Conservation (phyloP, 2,329 filamentous ascomycete genomes). For the Metarhizium brunneum region DNA sequence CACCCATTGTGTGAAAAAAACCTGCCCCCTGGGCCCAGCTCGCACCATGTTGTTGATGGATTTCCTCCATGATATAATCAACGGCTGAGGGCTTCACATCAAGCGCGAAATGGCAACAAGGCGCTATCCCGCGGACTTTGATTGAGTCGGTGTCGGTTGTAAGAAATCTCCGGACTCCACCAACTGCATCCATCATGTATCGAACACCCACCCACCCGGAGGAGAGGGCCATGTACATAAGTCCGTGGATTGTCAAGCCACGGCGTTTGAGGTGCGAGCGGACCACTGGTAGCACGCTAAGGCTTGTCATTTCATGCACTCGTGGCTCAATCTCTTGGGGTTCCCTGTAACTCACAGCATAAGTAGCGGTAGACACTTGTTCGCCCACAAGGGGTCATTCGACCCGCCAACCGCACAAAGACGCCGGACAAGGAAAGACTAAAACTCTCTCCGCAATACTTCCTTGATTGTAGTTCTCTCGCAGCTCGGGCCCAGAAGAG, state of each 20-base stretch:
- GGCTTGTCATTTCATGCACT: not conserved
- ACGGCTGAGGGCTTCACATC: not conserved
- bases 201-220: not conserved
- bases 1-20: no score
- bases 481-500: not conserved
- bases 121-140: conserved; percentile 12
- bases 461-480: no score
- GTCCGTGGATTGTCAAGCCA: not conserved
- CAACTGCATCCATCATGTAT: conserved; percentile 1
- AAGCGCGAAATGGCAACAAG: not conserved
- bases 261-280: not conserved
- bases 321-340: not conserved
- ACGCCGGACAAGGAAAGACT: no score
- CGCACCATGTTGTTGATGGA: no score
- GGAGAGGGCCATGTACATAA: not conserved
- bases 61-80: not conserved
- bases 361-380: no score
- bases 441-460: no score
- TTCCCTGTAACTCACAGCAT: no score
- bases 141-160: conserved; percentile 16
- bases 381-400: no score
- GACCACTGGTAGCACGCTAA: not conserved
- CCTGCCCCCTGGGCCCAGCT: no score
- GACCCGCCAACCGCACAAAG: no score
- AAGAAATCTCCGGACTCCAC: conserved; percentile 14